Conservation (phyloP, 2,329 filamentous ascomycete genomes). For the Torrubiellomyces zombiae region DNA sequence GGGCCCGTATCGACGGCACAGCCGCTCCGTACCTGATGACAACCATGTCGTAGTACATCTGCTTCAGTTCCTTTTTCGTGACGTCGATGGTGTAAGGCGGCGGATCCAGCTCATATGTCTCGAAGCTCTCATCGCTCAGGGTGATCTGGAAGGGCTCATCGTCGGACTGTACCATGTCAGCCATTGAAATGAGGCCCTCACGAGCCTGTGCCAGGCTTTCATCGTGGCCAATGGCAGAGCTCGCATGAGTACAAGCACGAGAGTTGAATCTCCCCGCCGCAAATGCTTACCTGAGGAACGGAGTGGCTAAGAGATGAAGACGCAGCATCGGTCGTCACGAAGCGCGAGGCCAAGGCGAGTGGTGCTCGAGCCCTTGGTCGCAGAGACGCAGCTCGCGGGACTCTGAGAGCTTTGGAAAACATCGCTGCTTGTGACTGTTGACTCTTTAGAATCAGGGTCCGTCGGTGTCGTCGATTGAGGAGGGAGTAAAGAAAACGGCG, state of each 20-base stretch:
- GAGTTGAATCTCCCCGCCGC: conserved; percentile 5
- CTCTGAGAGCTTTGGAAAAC: conserved; percentile 55
- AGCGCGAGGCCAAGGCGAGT: conserved; percentile 40
- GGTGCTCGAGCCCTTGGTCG: conserved; percentile 28
- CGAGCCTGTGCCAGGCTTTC: no score
- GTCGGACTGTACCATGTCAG: conserved; percentile 49
- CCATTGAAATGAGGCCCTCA: no score
- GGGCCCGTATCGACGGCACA: no score
- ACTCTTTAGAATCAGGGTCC: no score
- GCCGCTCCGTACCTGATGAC: conserved; percentile 67
- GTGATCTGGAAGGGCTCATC: conserved; percentile 84
- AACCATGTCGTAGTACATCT: conserved; percentile 99
- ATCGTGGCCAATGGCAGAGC: no score
- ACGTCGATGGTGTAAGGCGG: conserved; percentile 82
- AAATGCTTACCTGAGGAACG: conserved; percentile 28
- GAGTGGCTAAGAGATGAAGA: conserved; percentile 76
- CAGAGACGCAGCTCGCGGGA: conserved; percentile 41
- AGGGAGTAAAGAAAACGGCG: conserved; percentile 3
- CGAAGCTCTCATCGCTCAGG: conserved; percentile 96
- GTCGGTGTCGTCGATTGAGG: conserved; percentile 16
- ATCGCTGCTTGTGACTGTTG: no score
- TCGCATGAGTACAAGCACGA: no score
- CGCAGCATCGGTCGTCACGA: conserved; percentile 90
- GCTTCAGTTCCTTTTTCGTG: conserved; percentile 95
- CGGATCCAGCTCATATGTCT: conserved; percentile 97